These are phyloP conservation scores for Emergomyces orientalis DNA, from an alignment of 2,329 filamentous ascomycete species.

Conservation along the genomic window DNA sequence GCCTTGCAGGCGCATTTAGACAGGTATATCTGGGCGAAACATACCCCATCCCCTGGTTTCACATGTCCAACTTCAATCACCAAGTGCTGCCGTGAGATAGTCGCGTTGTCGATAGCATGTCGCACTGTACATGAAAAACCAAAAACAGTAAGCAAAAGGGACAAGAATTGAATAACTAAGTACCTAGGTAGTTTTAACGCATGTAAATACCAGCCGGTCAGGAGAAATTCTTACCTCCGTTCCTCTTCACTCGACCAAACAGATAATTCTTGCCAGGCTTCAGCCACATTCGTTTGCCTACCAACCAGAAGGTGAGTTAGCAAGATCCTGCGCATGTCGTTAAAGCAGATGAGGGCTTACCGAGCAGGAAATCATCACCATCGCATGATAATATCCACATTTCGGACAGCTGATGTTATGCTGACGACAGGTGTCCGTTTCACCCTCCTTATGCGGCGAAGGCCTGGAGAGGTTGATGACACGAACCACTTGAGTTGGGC, in stretches of 20 bases:
- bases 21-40: slow-evolving; percentile 18
- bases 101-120: slow-evolving; percentile 65
- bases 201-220: neutral
- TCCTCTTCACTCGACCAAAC: slow-evolving; percentile 64
- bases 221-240: slow-evolving; percentile 22
- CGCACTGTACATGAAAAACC: slow-evolving; percentile 41
- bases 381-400: slow-evolving; percentile 58
- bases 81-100: slow-evolving; percentile 82
- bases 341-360: slow-evolving; percentile 38
- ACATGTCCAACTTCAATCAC: slow-evolving; percentile 63
- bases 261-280: slow-evolving; percentile 77
- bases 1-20: neutral
- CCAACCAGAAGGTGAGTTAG: slow-evolving; percentile 10
- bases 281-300: slow-evolving; percentile 70
- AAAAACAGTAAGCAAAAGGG: neutral
- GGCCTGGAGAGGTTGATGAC: too few relatives aligned
- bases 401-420: slow-evolving; percentile 9
- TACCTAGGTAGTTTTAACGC: neutral
- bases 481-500: neutral
- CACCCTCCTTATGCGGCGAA: neutral
- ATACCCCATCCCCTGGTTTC: slow-evolving; percentile 56
- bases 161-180: neutral
- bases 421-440: neutral
- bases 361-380: slow-evolving; percentile 38
- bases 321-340: slow-evolving; percentile 20